These are phyloP conservation scores for Euptelea pleiosperma DNA, from an alignment of 164 flowering plant species.

Conservation along the genomic window DNA sequence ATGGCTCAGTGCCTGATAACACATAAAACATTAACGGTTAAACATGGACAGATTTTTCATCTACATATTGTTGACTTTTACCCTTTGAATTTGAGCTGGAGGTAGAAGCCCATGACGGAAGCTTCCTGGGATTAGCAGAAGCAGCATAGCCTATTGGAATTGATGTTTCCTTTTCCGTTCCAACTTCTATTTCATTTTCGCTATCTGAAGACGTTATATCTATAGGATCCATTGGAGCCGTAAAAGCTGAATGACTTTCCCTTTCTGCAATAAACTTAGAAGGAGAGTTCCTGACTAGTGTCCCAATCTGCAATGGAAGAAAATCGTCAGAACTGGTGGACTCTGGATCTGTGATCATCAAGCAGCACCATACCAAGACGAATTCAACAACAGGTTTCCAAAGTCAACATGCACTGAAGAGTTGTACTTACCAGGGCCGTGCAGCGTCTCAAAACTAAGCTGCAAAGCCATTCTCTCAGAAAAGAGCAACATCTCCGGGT, in stretches of 20 bases:
- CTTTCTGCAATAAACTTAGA: slow-evolving; percentile 12
- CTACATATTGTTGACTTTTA: slow-evolving; percentile 16
- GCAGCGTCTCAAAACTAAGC: slow-evolving; percentile 19
- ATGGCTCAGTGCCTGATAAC: background rate
- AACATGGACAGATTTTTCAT: background rate
- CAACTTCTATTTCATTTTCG: slow-evolving; percentile 46
- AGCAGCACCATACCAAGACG: background rate
- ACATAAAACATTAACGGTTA: background rate
- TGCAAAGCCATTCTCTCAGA: slow-evolving; percentile 28
- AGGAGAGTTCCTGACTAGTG: slow-evolving; percentile 11
- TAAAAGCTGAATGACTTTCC: slow-evolving; percentile 5
- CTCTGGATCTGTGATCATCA: background rate
- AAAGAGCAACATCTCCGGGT: slow-evolving; percentile 17
- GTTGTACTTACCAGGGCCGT: slow-evolving; percentile 22
- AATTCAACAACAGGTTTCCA: too few species aligned
- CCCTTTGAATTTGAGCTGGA: slow-evolving; percentile 21
- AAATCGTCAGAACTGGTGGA: slow-evolving; percentile 1
- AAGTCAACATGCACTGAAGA: background rate
- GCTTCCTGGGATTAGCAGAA: slow-evolving; percentile 30
- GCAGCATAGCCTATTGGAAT: slow-evolving; percentile 22
- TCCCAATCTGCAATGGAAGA: slow-evolving; percentile 24
- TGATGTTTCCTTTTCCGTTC: slow-evolving; percentile 13
- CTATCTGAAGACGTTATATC: slow-evolving; percentile 75
- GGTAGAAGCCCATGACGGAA: slow-evolving; percentile 45
- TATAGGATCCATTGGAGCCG: slow-evolving; percentile 44